Evolutionary conservation across 2,329 filamentous ascomycete genomes (phyloP).

Genomic region (Escovopsis sp.): DNA sequence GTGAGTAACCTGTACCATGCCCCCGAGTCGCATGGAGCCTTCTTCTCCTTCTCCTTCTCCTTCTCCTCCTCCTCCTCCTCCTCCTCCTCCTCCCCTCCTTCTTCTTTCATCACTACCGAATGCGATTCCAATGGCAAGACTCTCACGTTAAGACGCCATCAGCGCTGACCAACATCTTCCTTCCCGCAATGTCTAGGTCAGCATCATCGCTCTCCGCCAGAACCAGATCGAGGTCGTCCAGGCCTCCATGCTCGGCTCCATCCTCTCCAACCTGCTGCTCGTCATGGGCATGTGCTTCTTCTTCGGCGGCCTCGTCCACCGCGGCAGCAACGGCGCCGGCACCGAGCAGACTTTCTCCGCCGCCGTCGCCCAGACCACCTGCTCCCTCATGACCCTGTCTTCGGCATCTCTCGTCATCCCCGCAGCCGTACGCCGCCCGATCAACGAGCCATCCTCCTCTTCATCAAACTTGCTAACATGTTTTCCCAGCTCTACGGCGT

Average conservation of each 20-base stretch:
- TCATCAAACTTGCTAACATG: constrained; percentile 18
- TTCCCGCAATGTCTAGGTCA: constrained; percentile 43
- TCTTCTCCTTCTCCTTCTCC: no score
- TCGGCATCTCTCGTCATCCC: constrained; percentile 69
- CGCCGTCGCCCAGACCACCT: constrained; percentile 64
- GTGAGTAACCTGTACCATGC: constrained; percentile 27
- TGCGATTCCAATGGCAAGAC: neutral
- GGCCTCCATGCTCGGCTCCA: constrained; percentile 90
- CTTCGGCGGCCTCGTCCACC: constrained; percentile 54
- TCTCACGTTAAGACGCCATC: no score
- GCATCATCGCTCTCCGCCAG: constrained; percentile 75
- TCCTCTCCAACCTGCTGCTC: constrained; percentile 84
- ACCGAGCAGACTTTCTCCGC: constrained; percentile 59
- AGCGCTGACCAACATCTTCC: constrained; percentile 3
- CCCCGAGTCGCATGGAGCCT: neutral
- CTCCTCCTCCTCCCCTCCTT: no score
- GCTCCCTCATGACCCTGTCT: constrained; percentile 60
- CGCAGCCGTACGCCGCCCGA: constrained; percentile 39
- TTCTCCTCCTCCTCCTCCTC: no score
- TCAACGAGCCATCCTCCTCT: neutral
- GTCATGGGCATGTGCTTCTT: constrained; percentile 74
- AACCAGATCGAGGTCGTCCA: constrained; percentile 93
- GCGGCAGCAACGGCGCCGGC: constrained; percentile 38
- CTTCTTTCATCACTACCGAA: no score
- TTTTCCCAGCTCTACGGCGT: constrained; percentile 46